phyloP scores from a whole-genome alignment of 371 early-diverging fungal genomes.

The Umbelopsis sp. region DNA sequence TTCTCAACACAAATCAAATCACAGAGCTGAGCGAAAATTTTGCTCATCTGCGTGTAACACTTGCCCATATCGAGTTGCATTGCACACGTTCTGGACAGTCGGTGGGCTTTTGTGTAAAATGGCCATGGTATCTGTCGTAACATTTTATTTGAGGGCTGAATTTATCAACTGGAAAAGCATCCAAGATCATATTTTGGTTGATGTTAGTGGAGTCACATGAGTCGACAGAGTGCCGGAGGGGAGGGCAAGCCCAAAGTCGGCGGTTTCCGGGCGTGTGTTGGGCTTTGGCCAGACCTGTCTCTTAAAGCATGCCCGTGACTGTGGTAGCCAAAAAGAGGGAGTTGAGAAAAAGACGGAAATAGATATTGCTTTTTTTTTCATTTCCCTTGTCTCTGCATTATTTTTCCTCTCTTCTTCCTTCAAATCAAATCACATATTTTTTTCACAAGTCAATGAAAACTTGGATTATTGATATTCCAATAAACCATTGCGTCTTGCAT shows the following conservation, averaged over 20 bases:
- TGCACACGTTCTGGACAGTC: not conserved
- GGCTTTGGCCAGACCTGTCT: not conserved
- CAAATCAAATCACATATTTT: not conserved
- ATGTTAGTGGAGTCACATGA: not conserved
- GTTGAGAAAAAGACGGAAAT: conserved; percentile 10
- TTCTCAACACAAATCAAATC: no score
- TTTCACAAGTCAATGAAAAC: not conserved
- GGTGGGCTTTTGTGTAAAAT: no score
- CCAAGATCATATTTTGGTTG: not conserved
- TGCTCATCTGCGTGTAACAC: conserved; percentile 2
- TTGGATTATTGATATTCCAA: not conserved
- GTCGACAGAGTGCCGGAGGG: not conserved
- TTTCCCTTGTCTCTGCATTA: not conserved
- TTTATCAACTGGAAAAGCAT: no score
- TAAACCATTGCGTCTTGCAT: conserved; percentile 8
- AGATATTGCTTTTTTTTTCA: conserved; percentile 11
- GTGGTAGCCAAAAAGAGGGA: not conserved
- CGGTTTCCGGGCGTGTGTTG: conserved; percentile 8
- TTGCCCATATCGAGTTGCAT: not conserved
- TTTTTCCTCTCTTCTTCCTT: not conserved
- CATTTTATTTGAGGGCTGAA: no score
- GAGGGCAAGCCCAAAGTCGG: not conserved
- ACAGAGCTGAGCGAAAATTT: not conserved
- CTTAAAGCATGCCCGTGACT: not conserved
- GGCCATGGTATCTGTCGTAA: no score